Evolutionary conservation across 495 filamentous ascomycete species (phyloP).

Genomic region (Aspergillus incahuasiensis): DNA sequence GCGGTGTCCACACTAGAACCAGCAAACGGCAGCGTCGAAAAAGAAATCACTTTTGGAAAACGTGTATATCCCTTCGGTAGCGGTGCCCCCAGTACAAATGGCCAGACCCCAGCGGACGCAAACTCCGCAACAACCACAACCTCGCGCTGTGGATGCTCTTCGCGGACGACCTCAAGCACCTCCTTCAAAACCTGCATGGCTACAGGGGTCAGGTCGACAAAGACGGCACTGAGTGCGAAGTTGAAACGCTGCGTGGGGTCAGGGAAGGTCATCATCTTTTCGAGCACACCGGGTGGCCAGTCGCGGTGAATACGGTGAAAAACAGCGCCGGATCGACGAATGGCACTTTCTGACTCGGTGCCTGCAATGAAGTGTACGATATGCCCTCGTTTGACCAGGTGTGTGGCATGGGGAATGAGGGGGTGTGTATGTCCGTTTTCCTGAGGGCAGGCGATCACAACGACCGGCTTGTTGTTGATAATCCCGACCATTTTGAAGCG

Average conservation of each 20-base stretch:
- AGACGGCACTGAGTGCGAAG: background rate
- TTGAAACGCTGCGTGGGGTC: background rate
- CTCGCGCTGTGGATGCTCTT: background rate
- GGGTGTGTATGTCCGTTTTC: slow-evolving; percentile 1
- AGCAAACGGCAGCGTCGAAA: background rate
- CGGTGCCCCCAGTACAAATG: slow-evolving; percentile 1
- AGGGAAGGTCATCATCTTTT: background rate
- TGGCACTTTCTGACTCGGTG: background rate
- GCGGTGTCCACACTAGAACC: slow-evolving; percentile 1
- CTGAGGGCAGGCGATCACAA: slow-evolving; percentile 2
- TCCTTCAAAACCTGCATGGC: background rate
- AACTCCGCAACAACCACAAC: slow-evolving; percentile 2
- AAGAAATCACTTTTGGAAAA: background rate
- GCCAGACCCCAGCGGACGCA: background rate
- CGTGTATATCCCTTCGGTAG: slow-evolving; percentile 1
- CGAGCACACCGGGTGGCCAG: background rate
- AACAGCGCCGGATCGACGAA: slow-evolving; percentile 2
- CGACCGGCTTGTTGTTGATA: background rate
- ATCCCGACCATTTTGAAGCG: background rate
- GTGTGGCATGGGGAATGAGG: background rate
- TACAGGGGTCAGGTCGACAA: background rate
- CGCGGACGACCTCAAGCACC: background rate
- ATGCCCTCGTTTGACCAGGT: background rate
- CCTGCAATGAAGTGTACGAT: slow-evolving; percentile 8
- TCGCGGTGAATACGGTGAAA: background rate